Percentiles rank a stretch among this genome's conserved stretches.
These are phyloP conservation scores for Lachancea kluyveri DNA, from an alignment of 805 yeast genomes.

Conservation along the genomic window DNA sequence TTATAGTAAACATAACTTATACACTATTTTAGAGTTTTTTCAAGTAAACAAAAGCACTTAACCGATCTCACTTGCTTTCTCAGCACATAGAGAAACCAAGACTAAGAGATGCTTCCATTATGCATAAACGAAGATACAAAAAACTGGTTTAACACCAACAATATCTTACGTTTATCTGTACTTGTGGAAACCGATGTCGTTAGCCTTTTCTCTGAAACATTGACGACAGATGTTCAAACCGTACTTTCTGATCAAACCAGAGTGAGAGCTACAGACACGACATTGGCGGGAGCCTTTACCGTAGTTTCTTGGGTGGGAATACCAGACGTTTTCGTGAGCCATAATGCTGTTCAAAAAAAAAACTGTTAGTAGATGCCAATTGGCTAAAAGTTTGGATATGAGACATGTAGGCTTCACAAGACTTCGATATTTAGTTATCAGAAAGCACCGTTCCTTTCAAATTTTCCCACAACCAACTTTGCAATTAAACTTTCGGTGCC, in stretches of 20 bases:
- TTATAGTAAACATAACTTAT: conserved; percentile 4
- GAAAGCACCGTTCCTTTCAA: too few species aligned
- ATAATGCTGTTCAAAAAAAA: conserved; percentile 42
- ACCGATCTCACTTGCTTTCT: too few species aligned
- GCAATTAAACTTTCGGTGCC: too few species aligned
- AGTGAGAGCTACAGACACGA: conserved; percentile 98
- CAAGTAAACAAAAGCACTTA: too few species aligned
- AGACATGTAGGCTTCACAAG: background rate
- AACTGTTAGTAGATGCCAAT: conserved; percentile 5
- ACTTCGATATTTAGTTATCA: background rate
- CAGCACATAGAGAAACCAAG: too few species aligned
- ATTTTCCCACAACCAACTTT: too few species aligned
- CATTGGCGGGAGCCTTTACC: conserved; percentile 99
- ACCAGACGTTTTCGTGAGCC: conserved; percentile 99
- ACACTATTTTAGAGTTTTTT: conserved; percentile 6
- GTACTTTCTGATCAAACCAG: conserved; percentile 99
- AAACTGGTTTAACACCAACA: too few species aligned
- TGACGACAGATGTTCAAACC: conserved; percentile 99
- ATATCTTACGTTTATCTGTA: conserved; percentile 89
- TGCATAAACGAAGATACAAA: too few species aligned
- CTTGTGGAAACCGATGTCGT: conserved; percentile 98
- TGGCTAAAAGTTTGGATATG: background rate
- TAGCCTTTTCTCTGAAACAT: conserved; percentile 99
- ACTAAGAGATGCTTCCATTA: too few species aligned
- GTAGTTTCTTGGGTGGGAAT: conserved; percentile 99